phyloP scores from a whole-genome alignment of 2,329 filamentous ascomycete species.

The Coniosporium tulheliwenetii region DNA sequence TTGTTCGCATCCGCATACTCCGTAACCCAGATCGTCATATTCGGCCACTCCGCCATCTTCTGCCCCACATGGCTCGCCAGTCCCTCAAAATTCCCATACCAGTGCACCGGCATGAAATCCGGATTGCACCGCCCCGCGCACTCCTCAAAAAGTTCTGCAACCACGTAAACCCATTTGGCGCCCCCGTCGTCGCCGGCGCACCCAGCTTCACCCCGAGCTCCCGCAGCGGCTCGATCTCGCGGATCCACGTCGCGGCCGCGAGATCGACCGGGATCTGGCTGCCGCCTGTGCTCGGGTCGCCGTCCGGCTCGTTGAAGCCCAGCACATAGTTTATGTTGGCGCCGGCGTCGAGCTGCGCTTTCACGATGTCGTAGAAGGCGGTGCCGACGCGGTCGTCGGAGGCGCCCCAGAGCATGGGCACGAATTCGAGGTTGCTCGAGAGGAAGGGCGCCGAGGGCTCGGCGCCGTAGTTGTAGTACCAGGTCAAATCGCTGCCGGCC shows the following conservation, averaged over 20 bases:
- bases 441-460: slow-evolving; percentile 38
- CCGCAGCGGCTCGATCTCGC: slow-evolving; percentile 54
- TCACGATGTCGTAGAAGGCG: slow-evolving; percentile 46
- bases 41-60: slow-evolving; percentile 30
- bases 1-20: slow-evolving; percentile 52
- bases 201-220: slow-evolving; percentile 49
- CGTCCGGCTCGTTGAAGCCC: slow-evolving; percentile 71
- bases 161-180: slow-evolving; percentile 47
- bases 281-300: slow-evolving; percentile 38
- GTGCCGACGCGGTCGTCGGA: slow-evolving; percentile 30
- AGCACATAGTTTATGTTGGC: slow-evolving; percentile 52
- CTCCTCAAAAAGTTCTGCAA: slow-evolving; percentile 47
- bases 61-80: slow-evolving; percentile 51
- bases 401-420: slow-evolving; percentile 68
- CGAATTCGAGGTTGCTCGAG: slow-evolving; percentile 44
- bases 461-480: slow-evolving; percentile 71
- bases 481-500: slow-evolving; percentile 46
- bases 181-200: slow-evolving; percentile 54
- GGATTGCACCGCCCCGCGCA: slow-evolving; percentile 32
- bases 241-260: slow-evolving; percentile 55
- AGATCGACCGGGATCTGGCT: slow-evolving; percentile 41
- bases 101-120: slow-evolving; percentile 37
- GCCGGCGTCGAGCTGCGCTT: slow-evolving; percentile 32
- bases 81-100: slow-evolving; percentile 51
- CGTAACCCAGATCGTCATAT: slow-evolving; percentile 58